These are phyloP conservation scores for Isabelozyma heimii DNA, from an alignment of 805 yeast genomes.

Conservation along the genomic window DNA sequence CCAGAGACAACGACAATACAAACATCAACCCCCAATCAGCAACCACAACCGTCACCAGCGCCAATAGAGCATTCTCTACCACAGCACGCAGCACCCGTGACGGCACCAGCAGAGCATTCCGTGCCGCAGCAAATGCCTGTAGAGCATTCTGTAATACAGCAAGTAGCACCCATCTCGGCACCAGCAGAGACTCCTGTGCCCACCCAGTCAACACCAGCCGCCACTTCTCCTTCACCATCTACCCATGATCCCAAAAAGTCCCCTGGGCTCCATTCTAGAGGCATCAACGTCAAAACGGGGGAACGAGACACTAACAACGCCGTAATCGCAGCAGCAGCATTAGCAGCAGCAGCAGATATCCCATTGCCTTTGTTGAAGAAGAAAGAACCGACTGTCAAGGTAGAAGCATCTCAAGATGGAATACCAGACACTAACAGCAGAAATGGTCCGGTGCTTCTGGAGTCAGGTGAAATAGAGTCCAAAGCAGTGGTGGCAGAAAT, in stretches of 20 bases:
- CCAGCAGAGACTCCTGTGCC: neutral
- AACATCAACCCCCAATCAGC: neutral
- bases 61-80: too few relatives aligned
- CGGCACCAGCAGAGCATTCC: neutral
- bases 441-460: slow-evolving; percentile 1
- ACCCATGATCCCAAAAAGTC: neutral
- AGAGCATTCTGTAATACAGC: neutral
- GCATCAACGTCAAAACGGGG: slow-evolving; percentile 16
- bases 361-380: slow-evolving; percentile 53
- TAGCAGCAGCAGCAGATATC: slow-evolving; percentile 77
- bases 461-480: neutral
- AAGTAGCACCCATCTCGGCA: neutral
- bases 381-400: slow-evolving; percentile 3
- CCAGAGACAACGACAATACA: neutral
- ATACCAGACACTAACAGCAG: neutral
- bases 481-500: neutral
- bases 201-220: neutral
- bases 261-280: neutral
- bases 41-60: neutral
- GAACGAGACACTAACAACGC: slow-evolving; percentile 46
- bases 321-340: slow-evolving; percentile 77
- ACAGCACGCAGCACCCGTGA: too few relatives aligned
- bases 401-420: neutral
- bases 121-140: neutral
- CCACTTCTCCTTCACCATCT: neutral